A percentile compares a stretch with the other conserved stretches of the same genome.
Conservation (phyloP, 1,284 basidiomycete genomes). For the Malassezia arunalokei region DNA sequence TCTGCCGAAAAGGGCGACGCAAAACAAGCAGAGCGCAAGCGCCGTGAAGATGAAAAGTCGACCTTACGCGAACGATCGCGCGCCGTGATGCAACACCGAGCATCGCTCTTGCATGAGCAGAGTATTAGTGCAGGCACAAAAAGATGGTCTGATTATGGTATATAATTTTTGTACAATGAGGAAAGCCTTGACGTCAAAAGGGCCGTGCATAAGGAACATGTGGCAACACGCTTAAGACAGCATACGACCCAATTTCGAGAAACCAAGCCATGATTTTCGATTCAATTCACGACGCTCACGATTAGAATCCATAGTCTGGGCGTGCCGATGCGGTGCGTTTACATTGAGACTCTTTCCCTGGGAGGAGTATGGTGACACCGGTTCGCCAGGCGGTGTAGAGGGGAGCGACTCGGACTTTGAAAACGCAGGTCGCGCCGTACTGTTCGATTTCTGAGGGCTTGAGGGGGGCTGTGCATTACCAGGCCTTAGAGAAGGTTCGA, state of each 20-base stretch:
- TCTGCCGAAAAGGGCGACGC: constrained; percentile 42
- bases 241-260: background rate
- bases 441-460: no score
- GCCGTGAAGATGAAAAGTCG: constrained; percentile 64
- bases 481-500: no score
- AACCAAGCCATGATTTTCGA: background rate
- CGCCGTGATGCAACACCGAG: constrained; percentile 83
- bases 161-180: background rate
- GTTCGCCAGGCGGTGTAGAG: no score
- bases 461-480: no score
- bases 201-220: background rate
- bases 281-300: background rate
- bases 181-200: background rate
- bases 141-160: background rate
- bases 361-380: no score
- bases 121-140: background rate
- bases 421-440: no score
- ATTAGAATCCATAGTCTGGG: no score
- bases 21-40: constrained; percentile 70
- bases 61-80: constrained; percentile 67
- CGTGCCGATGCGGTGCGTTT: no score
- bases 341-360: no score
- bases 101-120: background rate
- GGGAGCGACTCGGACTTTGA: no score
- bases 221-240: background rate